Conservation (phyloP, 2,329 filamentous ascomycete species). For the Pseudopithomyces chartarum region DNA sequence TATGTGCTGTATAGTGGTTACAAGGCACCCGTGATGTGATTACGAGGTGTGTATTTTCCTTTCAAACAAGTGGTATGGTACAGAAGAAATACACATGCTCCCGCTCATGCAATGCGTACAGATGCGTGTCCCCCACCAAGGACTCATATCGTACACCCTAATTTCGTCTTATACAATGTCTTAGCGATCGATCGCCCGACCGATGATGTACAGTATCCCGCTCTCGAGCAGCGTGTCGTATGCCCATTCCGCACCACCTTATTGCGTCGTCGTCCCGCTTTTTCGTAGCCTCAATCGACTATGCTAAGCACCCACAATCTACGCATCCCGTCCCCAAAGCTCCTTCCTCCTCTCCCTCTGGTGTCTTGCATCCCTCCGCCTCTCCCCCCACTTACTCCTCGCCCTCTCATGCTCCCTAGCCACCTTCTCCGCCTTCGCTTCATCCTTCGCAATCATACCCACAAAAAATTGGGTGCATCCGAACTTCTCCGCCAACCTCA, state of each 20-base stretch:
- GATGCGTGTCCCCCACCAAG: neutral
- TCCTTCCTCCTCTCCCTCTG: constrained; percentile 64
- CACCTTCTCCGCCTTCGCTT: constrained; percentile 48
- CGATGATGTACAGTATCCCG: neutral
- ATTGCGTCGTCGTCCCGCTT: neutral
- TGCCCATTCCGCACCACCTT: neutral
- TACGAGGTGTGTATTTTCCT: neutral
- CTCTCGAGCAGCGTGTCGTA: neutral
- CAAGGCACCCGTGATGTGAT: neutral
- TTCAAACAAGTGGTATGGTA: constrained; percentile 4
- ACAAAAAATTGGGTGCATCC: constrained; percentile 67
- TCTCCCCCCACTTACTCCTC: constrained; percentile 66
- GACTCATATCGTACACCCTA: neutral
- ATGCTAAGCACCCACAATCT: constrained; percentile 18
- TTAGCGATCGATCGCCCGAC: neutral
- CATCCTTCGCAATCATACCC: constrained; percentile 59
- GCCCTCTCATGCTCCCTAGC: constrained; percentile 58
- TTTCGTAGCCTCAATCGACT: neutral
- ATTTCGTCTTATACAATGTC: neutral
- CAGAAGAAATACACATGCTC: constrained; percentile 4
- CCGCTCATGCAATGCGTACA: neutral
- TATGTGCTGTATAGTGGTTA: neutral
- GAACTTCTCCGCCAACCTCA: constrained; percentile 65
- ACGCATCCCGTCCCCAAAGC: constrained; percentile 64
- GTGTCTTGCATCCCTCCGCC: constrained; percentile 63